Evolutionary conservation across 768 basidiomycete genomes (phyloP).

Genomic region (Tremella yokohamensis): DNA sequence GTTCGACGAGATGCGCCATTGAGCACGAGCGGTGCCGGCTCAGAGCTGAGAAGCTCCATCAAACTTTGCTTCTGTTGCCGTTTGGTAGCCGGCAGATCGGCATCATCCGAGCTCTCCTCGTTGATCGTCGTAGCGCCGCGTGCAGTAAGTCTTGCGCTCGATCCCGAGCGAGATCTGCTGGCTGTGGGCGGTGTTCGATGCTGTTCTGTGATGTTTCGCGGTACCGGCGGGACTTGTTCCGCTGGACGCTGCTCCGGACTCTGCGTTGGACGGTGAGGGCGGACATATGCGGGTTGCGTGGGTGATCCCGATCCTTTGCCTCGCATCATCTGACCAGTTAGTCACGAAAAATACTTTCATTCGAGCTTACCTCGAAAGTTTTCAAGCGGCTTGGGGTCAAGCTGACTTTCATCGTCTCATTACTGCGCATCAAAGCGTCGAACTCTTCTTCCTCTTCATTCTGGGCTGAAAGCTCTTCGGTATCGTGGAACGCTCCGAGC

Average conservation of each 20-base stretch:
- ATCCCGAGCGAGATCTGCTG: conserved; percentile 1
- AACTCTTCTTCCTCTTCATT: conserved; percentile 66
- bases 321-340: neutral
- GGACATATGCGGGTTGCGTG: conserved; percentile 2
- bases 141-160: conserved; percentile 9
- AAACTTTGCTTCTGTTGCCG: conserved; percentile 25
- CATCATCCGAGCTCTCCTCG: conserved; percentile 17
- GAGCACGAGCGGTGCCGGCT: conserved; percentile 9
- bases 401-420: conserved; percentile 90
- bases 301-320: conserved; percentile 4
- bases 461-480: conserved; percentile 7
- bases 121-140: conserved; percentile 24
- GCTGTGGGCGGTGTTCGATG: neutral
- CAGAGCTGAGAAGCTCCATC: conserved; percentile 34
- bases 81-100: neutral
- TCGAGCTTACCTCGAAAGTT: conserved; percentile 77
- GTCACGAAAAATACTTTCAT: conserved; percentile 1
- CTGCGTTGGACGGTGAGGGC: neutral
- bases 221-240: neutral
- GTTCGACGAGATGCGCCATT: conserved; percentile 15
- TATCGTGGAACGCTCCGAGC: conserved; percentile 36
- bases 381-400: conserved; percentile 89
- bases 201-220: neutral
- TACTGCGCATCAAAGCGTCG: conserved; percentile 85
- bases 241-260: neutral